Conservation (phyloP, 2,329 filamentous ascomycete genomes). For the Venturia pyrina region DNA sequence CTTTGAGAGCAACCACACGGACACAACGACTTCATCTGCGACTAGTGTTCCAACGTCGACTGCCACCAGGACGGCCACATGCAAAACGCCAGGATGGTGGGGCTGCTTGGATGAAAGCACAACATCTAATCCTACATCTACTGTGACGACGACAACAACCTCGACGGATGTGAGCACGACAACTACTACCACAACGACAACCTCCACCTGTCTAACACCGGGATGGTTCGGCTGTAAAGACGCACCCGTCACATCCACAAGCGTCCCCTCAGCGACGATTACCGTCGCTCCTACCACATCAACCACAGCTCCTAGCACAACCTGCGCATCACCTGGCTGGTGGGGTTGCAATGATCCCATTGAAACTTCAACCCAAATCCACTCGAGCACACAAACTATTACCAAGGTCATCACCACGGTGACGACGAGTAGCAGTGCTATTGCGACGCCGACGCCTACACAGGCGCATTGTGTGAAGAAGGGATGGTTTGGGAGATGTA, state of each 20-base stretch:
- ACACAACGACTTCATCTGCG: conserved; percentile 52
- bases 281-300: conserved; percentile 19
- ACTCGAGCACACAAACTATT: conserved; percentile 22
- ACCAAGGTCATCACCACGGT: conserved; percentile 24
- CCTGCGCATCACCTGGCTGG: conserved; percentile 36
- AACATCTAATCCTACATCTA: conserved; percentile 32
- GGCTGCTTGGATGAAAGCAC: conserved; percentile 63
- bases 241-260: conserved; percentile 19
- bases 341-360: conserved; percentile 25
- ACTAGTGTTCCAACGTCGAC: conserved; percentile 39
- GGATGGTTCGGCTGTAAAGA: conserved; percentile 61
- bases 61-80: conserved; percentile 64
- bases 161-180: conserved; percentile 36
- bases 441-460: not conserved
- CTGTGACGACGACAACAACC: conserved; percentile 27
- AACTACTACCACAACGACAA: conserved; percentile 25
- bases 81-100: conserved; percentile 90
- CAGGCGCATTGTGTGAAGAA: conserved; percentile 8
- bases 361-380: not conserved
- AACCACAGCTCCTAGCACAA: conserved; percentile 20
- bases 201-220: conserved; percentile 49
- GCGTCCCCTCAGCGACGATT: conserved; percentile 18
- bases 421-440: conserved; percentile 12
- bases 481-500: conserved; percentile 14
- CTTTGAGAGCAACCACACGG: conserved; percentile 83